These are phyloP conservation scores for Mentha longifolia DNA, from an alignment of 257 asterid genomes.

Conservation along the genomic window DNA sequence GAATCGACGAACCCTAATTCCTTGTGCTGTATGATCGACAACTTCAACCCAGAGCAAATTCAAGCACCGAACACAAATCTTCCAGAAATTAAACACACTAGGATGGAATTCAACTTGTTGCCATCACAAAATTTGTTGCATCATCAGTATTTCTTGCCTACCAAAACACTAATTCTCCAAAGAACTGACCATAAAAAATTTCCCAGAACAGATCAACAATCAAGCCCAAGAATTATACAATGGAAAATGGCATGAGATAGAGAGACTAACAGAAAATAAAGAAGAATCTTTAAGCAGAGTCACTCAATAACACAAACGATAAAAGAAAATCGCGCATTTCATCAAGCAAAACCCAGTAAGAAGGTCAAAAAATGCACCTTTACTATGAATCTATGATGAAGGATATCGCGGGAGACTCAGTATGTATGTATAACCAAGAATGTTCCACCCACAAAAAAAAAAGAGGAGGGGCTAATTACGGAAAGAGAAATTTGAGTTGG, in stretches of 20 bases:
- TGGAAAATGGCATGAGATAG: too few relatives aligned
- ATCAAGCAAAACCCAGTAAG: background rate
- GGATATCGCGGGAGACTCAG: slow-evolving; percentile 18
- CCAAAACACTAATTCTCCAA: background rate
- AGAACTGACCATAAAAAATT: background rate
- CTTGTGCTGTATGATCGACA: background rate
- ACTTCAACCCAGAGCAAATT: background rate
- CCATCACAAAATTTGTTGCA: background rate
- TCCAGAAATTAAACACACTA: slow-evolving; percentile 1
- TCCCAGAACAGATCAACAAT: slow-evolving; percentile 9
- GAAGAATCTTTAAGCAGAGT: slow-evolving; percentile 1
- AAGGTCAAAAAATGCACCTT: slow-evolving; percentile 28
- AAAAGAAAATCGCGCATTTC: background rate
- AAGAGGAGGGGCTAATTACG: background rate
- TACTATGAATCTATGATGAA: background rate
- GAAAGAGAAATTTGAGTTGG: background rate
- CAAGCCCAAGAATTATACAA: slow-evolving; percentile 1
- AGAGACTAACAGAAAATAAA: background rate
- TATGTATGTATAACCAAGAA: background rate
- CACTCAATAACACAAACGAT: slow-evolving; percentile 9
- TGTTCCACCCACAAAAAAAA: background rate
- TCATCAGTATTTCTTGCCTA: background rate
- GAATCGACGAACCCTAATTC: slow-evolving; percentile 9
- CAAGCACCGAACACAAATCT: background rate
- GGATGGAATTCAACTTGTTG: background rate